phyloP scores from a whole-genome alignment of 805 yeast genomes.

The Starmerella etchellsii region DNA sequence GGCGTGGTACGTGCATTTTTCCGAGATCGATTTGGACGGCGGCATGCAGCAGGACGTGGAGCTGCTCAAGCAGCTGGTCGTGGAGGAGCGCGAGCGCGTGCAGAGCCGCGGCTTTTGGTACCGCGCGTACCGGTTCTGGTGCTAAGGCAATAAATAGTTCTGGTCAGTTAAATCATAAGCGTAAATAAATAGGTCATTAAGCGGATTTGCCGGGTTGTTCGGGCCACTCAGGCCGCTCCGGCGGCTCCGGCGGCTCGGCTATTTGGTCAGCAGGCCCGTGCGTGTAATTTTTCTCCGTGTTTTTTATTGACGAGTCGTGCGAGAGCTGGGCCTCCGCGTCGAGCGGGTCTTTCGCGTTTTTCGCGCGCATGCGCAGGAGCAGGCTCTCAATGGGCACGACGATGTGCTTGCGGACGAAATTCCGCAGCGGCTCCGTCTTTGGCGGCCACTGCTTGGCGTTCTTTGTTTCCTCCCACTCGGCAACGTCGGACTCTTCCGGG shows the following conservation, averaged over 20 bases:
- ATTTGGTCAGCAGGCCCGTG: too few species aligned
- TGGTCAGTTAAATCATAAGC: too few species aligned
- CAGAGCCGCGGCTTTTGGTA: not conserved
- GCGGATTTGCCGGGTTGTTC: too few species aligned
- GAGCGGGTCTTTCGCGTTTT: too few species aligned
- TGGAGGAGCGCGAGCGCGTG: constrained; percentile 4
- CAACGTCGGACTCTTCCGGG: constrained; percentile 6
- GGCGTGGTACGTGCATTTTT: constrained; percentile 32
- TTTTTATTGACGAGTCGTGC: too few species aligned
- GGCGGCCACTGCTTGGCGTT: constrained; percentile 7
- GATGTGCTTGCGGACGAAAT: constrained; percentile 2
- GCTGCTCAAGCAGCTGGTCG: constrained; percentile 2
- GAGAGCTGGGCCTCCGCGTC: too few species aligned
- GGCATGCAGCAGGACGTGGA: constrained; percentile 43
- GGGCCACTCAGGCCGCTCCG: too few species aligned
- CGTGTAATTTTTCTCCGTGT: too few species aligned
- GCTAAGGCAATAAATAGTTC: too few species aligned
- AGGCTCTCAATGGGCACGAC: constrained; percentile 7
- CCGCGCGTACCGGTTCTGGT: constrained; percentile 10
- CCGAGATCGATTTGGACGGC: constrained; percentile 47
- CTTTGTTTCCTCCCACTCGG: constrained; percentile 5
- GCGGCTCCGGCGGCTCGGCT: too few species aligned
- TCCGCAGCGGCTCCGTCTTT: constrained; percentile 4
- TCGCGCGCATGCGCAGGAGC: not conserved
- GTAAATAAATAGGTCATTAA: too few species aligned